phyloP scores from a whole-genome alignment of 129 eudicot species.

The Flaveria trinervia region DNA sequence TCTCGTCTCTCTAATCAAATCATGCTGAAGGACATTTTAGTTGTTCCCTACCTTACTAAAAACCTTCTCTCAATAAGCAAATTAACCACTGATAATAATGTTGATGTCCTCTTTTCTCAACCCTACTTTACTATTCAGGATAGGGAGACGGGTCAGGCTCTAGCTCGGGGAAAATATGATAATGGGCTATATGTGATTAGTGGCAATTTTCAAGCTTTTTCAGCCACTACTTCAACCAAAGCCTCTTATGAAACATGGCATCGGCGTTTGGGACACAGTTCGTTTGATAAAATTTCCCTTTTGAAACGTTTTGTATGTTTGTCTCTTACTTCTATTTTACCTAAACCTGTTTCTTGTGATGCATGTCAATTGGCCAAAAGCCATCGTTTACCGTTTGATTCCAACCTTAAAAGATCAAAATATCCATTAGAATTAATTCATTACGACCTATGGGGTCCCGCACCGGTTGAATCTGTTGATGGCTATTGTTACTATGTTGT shows the following conservation, averaged over 20 bases:
- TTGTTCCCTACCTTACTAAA: not conserved
- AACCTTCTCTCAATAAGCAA: not conserved
- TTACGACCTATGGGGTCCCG: no score
- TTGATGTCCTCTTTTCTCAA: not conserved
- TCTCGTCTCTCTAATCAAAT: no score
- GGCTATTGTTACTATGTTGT: not conserved
- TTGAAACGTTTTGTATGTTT: no score
- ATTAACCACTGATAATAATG: not conserved
- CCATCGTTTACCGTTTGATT: not conserved
- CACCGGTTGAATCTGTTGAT: not conserved
- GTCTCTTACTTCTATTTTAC: no score
- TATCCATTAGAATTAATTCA: no score
- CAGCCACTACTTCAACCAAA: not conserved
- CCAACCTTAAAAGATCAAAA: no score
- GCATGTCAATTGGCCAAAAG: not conserved
- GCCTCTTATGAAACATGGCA: not conserved
- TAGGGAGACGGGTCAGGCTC: not conserved
- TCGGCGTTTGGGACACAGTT: no score
- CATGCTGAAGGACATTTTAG: not conserved
- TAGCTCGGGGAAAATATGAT: not conserved
- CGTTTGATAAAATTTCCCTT: no score
- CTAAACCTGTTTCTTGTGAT: not conserved
- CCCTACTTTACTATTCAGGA: not conserved
- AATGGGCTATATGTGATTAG: not conserved
- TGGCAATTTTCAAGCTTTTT: not conserved